These are phyloP conservation scores for Mesotaenium endlicherianum DNA, from an alignment of 139 green algal genomes.

Conservation along the genomic window DNA sequence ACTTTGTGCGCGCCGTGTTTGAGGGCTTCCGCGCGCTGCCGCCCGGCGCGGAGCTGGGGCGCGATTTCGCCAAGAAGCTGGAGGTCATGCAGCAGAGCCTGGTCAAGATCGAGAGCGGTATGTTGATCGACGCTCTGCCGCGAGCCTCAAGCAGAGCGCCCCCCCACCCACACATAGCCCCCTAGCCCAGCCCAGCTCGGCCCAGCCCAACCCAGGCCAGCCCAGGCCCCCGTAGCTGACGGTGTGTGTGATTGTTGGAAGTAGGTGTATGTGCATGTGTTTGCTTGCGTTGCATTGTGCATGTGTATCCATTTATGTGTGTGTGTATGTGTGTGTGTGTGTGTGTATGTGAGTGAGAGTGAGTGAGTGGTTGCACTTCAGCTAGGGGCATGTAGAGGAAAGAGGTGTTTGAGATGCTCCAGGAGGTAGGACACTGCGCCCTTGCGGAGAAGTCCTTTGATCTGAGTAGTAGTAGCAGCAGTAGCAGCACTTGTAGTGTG, in stretches of 20 bases:
- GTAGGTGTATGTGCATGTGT: neutral
- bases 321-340: no score
- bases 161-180: neutral
- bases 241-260: neutral
- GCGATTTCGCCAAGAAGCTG: slow-evolving; percentile 35
- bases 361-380: no score
- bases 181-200: neutral
- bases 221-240: neutral
- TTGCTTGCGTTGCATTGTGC: neutral
- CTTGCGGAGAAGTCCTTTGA: neutral
- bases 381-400: no score
- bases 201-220: neutral
- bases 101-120: slow-evolving; percentile 45
- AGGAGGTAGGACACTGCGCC: neutral
- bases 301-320: neutral
- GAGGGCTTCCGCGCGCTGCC: slow-evolving; percentile 19
- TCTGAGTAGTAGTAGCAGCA: neutral
- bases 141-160: neutral
- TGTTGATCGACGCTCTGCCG: neutral
- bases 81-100: slow-evolving; percentile 40
- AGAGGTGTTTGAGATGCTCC: neutral
- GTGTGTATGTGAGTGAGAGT: no score
- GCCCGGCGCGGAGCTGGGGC: neutral
- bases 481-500: no score
- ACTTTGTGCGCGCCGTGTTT: slow-evolving; percentile 22